These are phyloP conservation scores for Amphichorda felina DNA, from an alignment of 2,329 filamentous ascomycete genomes.

Conservation along the genomic window DNA sequence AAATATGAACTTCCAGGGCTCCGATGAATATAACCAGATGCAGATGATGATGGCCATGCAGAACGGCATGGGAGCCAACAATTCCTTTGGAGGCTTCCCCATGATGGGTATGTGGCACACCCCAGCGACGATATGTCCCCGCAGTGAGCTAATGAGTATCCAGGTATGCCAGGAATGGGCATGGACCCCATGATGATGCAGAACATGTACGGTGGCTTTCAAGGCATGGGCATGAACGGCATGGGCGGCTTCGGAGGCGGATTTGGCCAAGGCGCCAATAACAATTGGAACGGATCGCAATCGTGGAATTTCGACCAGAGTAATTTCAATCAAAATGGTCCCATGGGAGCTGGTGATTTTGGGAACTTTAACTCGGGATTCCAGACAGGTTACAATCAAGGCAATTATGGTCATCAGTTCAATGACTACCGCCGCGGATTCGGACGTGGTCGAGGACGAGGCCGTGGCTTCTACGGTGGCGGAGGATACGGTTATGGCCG, in stretches of 20 bases:
- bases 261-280: conserved; percentile 51
- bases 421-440: conserved; percentile 66
- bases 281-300: conserved; percentile 72
- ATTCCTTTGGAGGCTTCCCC: conserved; percentile 47
- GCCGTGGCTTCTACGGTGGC: conserved; percentile 47
- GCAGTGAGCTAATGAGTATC: background rate
- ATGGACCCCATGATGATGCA: conserved; percentile 75
- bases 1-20: background rate
- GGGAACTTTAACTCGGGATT: conserved; percentile 68
- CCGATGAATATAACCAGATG: conserved; percentile 62
- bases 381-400: conserved; percentile 68
- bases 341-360: conserved; percentile 72
- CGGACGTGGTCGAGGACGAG: conserved; percentile 54
- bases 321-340: conserved; percentile 83
- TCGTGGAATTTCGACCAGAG: conserved; percentile 77
- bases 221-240: conserved; percentile 66
- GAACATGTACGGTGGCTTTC: conserved; percentile 63
- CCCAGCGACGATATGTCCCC: background rate
- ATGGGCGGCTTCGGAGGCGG: conserved; percentile 66
- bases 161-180: conserved; percentile 52
- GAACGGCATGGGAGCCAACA: conserved; percentile 47
- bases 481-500: conserved; percentile 28
- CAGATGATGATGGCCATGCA: conserved; percentile 72
- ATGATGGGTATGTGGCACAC: conserved; percentile 69
- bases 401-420: conserved; percentile 72